These are phyloP conservation scores for Kwoniella dendrophila DNA, from an alignment of 768 basidiomycete species.

Conservation along the genomic window DNA sequence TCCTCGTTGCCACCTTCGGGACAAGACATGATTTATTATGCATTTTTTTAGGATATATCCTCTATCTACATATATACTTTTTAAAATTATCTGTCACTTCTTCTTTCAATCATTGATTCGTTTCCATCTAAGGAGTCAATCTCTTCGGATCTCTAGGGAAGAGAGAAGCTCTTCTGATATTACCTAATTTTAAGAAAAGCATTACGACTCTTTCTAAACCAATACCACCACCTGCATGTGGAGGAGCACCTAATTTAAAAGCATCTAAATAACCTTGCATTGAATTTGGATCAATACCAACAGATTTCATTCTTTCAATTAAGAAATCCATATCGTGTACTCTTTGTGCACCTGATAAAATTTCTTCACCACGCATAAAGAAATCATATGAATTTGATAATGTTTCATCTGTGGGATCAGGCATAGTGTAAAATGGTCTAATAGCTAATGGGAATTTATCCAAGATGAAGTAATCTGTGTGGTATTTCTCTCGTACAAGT, in stretches of 20 bases:
- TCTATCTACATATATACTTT: too few species aligned
- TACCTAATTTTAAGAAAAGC: slow-evolving; percentile 95
- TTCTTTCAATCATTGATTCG: too few species aligned
- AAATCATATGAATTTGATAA: slow-evolving; percentile 99
- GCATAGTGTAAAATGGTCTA: slow-evolving; percentile 99
- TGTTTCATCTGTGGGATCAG: slow-evolving; percentile 86
- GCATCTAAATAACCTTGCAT: slow-evolving; percentile 94
- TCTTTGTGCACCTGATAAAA: slow-evolving; percentile 96
- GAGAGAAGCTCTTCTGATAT: slow-evolving; percentile 86
- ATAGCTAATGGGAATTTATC: slow-evolving; percentile 97
- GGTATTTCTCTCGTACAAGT: slow-evolving; percentile 86
- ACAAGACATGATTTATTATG: too few species aligned
- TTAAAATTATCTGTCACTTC: too few species aligned
- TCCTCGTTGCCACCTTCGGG: too few species aligned
- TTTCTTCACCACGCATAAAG: slow-evolving; percentile 99
- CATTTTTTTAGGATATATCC: too few species aligned
- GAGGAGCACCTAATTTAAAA: slow-evolving; percentile 91
- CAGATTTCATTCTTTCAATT: slow-evolving; percentile 77
- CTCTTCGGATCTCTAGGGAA: slow-evolving; percentile 98
- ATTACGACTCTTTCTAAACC: slow-evolving; percentile 90
- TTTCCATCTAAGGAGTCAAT: slow-evolving; percentile 77
- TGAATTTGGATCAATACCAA: slow-evolving; percentile 84
- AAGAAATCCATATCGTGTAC: slow-evolving; percentile 87
- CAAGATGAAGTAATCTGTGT: slow-evolving; percentile 98
- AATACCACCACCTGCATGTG: slow-evolving; percentile 96